Base-by-base conservation (phyloP, 2,329 filamentous ascomycete species). In the Xylariaceae sp. region DNA sequence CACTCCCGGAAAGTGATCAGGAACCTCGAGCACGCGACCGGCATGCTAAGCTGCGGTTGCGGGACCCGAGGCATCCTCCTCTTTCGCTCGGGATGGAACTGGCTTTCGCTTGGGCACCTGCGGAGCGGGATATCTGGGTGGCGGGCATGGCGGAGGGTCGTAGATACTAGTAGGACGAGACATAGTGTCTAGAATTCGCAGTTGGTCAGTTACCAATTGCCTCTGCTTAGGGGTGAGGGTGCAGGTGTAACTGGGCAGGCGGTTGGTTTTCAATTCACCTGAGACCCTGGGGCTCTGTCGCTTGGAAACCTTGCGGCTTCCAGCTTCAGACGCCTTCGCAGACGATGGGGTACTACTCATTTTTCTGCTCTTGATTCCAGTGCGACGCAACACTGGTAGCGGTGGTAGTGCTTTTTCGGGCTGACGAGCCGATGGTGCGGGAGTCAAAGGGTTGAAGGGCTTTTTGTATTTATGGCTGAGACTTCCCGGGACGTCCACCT, bases 71-170 rank as follows among this genome's bases (percentile, higher is more conserved):
- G 7, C 7, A 13, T 13, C 7, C 23, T 51, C 11, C 10, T 37
- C 34, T 6, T 7, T 17, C 9, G 34, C 17, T 5, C 4, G 4
- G 5, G 23, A 30, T 30, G 23, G 23, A 30, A 30, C 23, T 30
- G 23, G 23, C 23, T 30, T 30, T 30, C 23, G 41, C 11, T 15
- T 9, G 0, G 58, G 58, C 11, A 57, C 47, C 4, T n/a, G 45
- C 2, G 60, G 61, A 2, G 58, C 58, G 1, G 58, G 58, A 13
- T 58, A 52, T 9, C 41, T 54, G 1, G 61, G 61, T 3, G 56
- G 58, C 3, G 51, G 59, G 51, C 41, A 37, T 5, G 53, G 53
- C 11, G 48, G 58, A 35, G 50, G 50, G 35, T 44, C 9, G 34
- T 13, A 30, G 5, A 30, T 30, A 5, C 23, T 30, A 4, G 23